phyloP scores from a whole-genome alignment of 306 rosid genomes.

The Aeschynomene evenia region DNA sequence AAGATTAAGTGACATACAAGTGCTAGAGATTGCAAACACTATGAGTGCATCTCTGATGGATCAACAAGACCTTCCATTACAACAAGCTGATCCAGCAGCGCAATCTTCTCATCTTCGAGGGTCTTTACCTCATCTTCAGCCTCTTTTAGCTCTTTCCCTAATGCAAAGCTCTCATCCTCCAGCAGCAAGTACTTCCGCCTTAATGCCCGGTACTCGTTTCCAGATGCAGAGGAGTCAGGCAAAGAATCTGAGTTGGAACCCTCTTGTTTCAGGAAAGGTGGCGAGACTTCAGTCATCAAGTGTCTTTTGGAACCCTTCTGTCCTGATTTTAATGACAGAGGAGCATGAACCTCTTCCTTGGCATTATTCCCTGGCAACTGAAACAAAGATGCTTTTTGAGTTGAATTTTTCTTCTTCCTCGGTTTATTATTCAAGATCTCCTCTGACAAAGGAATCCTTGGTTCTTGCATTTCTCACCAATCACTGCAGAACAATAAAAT shows the following conservation, averaged over 20 bases:
- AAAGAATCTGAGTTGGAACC: slow-evolving; percentile 81
- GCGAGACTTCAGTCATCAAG: slow-evolving; percentile 51
- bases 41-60: slow-evolving; percentile 52
- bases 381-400: slow-evolving; percentile 45
- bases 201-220: slow-evolving; percentile 69
- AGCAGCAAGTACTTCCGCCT: slow-evolving; percentile 73
- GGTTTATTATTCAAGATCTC: slow-evolving; percentile 52
- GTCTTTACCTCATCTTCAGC: slow-evolving; percentile 71
- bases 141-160: slow-evolving; percentile 67
- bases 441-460: slow-evolving; percentile 57
- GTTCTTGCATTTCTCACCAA: slow-evolving; percentile 50
- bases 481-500: slow-evolving; percentile 17
- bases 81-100: slow-evolving; percentile 79
- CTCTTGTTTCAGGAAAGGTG: slow-evolving; percentile 59
- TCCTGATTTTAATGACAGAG: slow-evolving; percentile 43
- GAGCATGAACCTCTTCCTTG: too few species aligned
- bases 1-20: slow-evolving; percentile 8
- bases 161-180: slow-evolving; percentile 76
- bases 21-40: slow-evolving; percentile 35
- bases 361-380: too few species aligned
- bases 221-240: slow-evolving; percentile 75
- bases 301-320: slow-evolving; percentile 62
- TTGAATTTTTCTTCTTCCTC: slow-evolving; percentile 54
- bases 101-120: slow-evolving; percentile 84
- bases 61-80: slow-evolving; percentile 79